A percentile compares a stretch with the other conserved stretches of the same genome.
These are phyloP conservation scores for Pleurotus eryngii DNA, from an alignment of 768 basidiomycete genomes.

Conservation along the genomic window DNA sequence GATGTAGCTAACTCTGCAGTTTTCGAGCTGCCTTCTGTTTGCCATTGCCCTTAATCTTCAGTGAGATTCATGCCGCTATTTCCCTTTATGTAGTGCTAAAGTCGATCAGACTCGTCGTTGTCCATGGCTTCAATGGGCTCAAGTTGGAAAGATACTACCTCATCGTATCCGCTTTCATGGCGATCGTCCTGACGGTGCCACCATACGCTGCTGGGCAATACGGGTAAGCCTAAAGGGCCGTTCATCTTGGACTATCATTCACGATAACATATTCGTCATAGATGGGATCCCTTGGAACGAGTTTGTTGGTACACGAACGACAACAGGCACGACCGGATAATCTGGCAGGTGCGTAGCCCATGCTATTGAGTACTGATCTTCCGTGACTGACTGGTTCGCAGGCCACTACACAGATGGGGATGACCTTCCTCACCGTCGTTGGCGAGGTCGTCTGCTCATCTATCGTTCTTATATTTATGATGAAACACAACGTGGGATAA, in stretches of 20 bases:
- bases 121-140: slow-evolving; percentile 14
- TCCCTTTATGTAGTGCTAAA: neutral
- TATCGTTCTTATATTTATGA: slow-evolving; percentile 6
- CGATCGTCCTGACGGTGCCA: slow-evolving; percentile 12
- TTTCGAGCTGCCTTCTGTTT: slow-evolving; percentile 19
- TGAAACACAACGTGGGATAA: slow-evolving; percentile 8
- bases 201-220: slow-evolving; percentile 20
- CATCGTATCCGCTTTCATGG: neutral
- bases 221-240: slow-evolving; percentile 10
- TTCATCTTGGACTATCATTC: neutral
- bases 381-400: slow-evolving; percentile 11
- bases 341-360: slow-evolving; percentile 11
- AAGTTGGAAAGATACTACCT: slow-evolving; percentile 18
- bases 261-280: neutral
- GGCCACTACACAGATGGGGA: slow-evolving; percentile 9
- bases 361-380: neutral
- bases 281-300: slow-evolving; percentile 18
- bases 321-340: slow-evolving; percentile 12
- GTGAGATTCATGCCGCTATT: slow-evolving; percentile 8
- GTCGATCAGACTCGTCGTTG: slow-evolving; percentile 14
- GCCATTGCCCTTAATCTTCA: slow-evolving; percentile 20
- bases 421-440: slow-evolving; percentile 8
- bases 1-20: slow-evolving; percentile 14
- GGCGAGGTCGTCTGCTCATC: slow-evolving; percentile 8
- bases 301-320: slow-evolving; percentile 21